Evolutionary conservation across 768 basidiomycete genomes (phyloP), one percentile per base, ranked within the genome.

Genomic region (Russula brevipes): DNA sequence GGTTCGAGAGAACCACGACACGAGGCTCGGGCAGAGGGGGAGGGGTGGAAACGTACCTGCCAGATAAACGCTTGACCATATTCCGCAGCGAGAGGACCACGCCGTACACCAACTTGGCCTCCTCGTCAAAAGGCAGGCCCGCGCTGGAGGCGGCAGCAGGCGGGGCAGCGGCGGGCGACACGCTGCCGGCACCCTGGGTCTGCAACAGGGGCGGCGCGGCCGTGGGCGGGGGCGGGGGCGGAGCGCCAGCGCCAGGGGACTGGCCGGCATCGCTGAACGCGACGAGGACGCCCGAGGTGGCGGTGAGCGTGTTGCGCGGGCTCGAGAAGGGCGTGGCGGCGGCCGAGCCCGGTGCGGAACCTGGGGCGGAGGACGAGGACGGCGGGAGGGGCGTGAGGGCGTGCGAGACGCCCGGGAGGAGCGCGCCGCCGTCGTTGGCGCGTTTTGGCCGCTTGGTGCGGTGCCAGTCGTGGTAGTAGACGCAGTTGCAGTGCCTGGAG

Each of bases 381-480:
- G 50, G 19, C 0, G 50, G 68, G 60, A 52, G 66, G 49, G 70
- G 75, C 3, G 80, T 79, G 56, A 91, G 81, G 12, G 86, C 82
- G 62, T 86, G 85, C 36, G 90, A 88, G 46, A 97, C 92, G 19
- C 86, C 91, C 14, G 87, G 85, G 42, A 92, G 81, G 58, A 94
- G 83, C 47, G 85, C 85, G 9, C 74, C 72, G 30, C 87, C 86
- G 72, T 87, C 82, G 16, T 80, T 80, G 2, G 94, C 90, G 45
- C 83, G 81, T 73, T 85, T 87, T 36, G 87, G 85, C 38, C 86
- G 81, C 57, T 81, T 85, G 0, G 86, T 86, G 54, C 92, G 85
- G 69, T 95, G 88, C 91, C 93, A 96, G 73, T 96, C 92, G 68
- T 97, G 93, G 73, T 98, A 97, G 77, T 96, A 98, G 51, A 98